Evolutionary conservation across 345 rosid species (phyloP).

Genomic region (Ceriops zippeliana): DNA sequence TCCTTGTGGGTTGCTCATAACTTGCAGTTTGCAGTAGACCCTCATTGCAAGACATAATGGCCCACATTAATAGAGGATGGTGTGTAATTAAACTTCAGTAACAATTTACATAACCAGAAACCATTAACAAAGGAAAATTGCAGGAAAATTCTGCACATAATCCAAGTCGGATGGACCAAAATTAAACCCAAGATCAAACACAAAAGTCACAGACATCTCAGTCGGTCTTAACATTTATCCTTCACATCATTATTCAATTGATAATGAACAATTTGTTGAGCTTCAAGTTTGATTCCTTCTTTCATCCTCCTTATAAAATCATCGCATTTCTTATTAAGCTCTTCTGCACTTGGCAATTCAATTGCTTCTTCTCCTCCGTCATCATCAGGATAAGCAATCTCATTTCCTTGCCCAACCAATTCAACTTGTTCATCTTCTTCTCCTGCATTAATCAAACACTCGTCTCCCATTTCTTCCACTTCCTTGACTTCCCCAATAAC

Average conservation of each 20-base stretch:
- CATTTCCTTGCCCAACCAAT: constrained; percentile 19
- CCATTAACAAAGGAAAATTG: too few relatives aligned
- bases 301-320: constrained; percentile 70
- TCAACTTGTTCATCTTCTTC: constrained; percentile 17
- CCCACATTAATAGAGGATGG: too few relatives aligned
- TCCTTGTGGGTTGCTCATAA: not conserved
- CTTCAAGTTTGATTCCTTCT: constrained; percentile 33
- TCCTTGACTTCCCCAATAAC: constrained; percentile 17
- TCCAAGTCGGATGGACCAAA: not conserved
- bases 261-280: constrained; percentile 16
- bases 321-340: constrained; percentile 65
- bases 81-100: too few relatives aligned
- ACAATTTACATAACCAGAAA: too few relatives aligned
- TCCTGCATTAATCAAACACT: not conserved
- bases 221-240: not conserved
- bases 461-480: constrained; percentile 9
- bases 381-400: constrained; percentile 3
- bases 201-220: too few relatives aligned
- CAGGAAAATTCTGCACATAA: not conserved
- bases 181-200: not conserved
- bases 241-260: not conserved
- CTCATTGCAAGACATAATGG: too few relatives aligned
- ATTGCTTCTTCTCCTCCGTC: constrained; percentile 10
- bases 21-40: too few relatives aligned
- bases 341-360: constrained; percentile 46